Evolutionary conservation across 2,329 filamentous ascomycete genomes (phyloP), one percentile per base, ranked within the genome.

Genomic region (Beauveria sp.): DNA sequence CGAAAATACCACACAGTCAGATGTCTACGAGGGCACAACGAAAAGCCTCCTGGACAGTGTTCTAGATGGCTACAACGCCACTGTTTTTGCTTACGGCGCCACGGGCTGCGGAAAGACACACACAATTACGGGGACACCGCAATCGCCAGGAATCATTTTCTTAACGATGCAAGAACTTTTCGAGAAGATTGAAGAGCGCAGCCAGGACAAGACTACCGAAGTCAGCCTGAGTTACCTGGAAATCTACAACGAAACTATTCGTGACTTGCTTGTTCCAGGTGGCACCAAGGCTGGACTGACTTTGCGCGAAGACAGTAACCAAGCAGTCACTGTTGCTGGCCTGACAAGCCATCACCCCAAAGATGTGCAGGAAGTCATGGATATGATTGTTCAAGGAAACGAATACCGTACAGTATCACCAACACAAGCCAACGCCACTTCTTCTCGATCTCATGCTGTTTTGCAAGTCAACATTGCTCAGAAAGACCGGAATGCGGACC

Each of bases 241-340:
- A 72, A 99, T 99, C 65, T 99, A 99, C 81, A 99, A 99, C 72
- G 95, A 99, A 78, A 97, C 93, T 0, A 99, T 99, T 69, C 90
- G 95, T 58, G 95, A 99, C 77, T 78, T 99, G 70, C 81, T 99
- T 49, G 88, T 95, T n/a, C 89, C 91, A 0, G 88, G 88, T 26
- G 90, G 88, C 43, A 90, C 87, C 75, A 95, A 93, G 76, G 83
- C 86, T 66, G 89, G 91, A 3, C 76, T 99, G 65, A 96, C 95
- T 87, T 82, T 99, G 46, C 88, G 95, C 53, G 95, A 99, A 75
- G 95, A 99, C 77, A 89, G 90, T 62, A 93, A 98, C 70, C 91
- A 96, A 72, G 86, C 90, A 12, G 95, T 99, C 8, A 95, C 91
- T 0, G 95, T 99, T 1, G 83, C 91, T 5, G 95, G 93, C 0